Percentiles rank a stretch among this genome's conserved stretches.
Conservation (phyloP, 23 red algal genomes). For the Gracilaria vermiculophylla region DNA sequence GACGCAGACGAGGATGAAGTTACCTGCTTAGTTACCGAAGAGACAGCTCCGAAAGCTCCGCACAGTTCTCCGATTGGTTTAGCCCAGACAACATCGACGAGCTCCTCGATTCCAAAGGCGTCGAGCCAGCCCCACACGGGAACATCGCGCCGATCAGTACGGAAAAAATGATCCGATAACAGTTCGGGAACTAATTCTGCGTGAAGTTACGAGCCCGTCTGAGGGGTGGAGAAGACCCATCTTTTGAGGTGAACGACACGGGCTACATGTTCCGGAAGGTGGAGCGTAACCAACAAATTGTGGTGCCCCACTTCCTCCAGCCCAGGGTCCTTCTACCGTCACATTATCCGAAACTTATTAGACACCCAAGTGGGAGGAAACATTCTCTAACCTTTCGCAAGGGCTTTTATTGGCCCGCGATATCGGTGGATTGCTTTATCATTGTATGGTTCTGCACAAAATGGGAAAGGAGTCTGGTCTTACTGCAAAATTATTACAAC, state of each 20-base stretch:
- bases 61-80: background rate
- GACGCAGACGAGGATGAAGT: background rate
- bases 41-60: background rate
- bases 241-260: background rate
- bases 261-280: background rate
- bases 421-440: too few species aligned
- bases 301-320: constrained; percentile 27
- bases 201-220: background rate
- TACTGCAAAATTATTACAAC: background rate
- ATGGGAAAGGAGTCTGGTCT: background rate
- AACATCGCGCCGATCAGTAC: background rate
- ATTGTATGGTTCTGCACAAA: too few species aligned
- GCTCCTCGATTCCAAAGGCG: background rate
- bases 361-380: background rate
- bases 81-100: too few species aligned
- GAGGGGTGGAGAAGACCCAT: background rate
- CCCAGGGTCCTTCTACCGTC: background rate
- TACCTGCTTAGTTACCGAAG: background rate
- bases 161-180: constrained; percentile 24
- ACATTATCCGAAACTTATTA: background rate
- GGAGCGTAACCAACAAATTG: background rate
- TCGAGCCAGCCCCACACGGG: background rate
- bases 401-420: constrained; percentile 27
- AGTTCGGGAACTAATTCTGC: background rate
- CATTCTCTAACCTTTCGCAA: background rate